Evolutionary conservation across 768 basidiomycete species (phyloP), one percentile per base, ranked within the genome.

Genomic region (Postia placenta): DNA sequence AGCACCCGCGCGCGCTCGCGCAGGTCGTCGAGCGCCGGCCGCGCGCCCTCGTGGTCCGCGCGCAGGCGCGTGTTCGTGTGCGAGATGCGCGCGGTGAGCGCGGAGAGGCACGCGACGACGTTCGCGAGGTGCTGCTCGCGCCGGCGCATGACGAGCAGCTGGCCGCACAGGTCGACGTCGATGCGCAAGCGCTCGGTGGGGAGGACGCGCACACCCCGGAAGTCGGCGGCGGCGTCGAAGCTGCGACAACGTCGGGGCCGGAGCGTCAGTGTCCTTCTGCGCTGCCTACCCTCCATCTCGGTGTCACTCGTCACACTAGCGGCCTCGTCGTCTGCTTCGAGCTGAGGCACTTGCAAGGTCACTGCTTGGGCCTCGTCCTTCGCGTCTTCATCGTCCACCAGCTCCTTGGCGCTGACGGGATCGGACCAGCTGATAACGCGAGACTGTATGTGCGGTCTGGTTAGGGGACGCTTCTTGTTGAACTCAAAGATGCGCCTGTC

Each of bases 81-180:
- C 14, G 76, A 73, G 7, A 90, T 75, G 0, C 71, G 69, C 20
- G 60, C 60, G 11, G 80, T 78, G 50, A 88, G 68, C 38, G 78
- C 85, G 60, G 78, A 69, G 27, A 87, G 70, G 56, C 79, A 81
- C 15, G 73, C 68, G 11, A 82, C 59, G 25, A 87, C 79, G 59
- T 85, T 83, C 47, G 68, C 70, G 28, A 91, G 68, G 62, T 90
- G 87, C 50, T 72, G 69, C 60, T 83, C 81, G 57, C 87, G 74
- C 37, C 87, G 69, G 27, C 68, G 69, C 79, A 88, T 79, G 55
- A 84, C 75, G 19, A 91, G 69, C 41, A 86, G 62, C 59, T 90
- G 83, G 3, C 84, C 85, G 58, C 83, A 83, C 14, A 91, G 71
- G 57, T 85, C 86, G 30, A 89, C 88, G 57, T 91, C 88, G 36